Conservation (phyloP, 345 rosid species). For the Eucalyptus dawsonii region DNA sequence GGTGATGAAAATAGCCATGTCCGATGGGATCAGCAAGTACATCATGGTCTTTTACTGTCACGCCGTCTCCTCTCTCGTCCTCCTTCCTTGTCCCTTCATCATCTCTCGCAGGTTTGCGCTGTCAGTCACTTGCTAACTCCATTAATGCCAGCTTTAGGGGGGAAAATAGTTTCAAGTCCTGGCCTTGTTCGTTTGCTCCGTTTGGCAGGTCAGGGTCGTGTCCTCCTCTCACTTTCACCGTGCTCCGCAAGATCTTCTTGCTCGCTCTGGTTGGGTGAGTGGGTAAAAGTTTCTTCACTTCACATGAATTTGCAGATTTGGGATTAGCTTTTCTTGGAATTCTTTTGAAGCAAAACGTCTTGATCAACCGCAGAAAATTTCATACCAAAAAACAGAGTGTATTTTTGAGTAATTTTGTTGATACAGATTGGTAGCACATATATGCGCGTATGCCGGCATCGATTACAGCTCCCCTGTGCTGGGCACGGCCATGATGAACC, state of each 20-base stretch:
- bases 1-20: constrained; percentile 37
- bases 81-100: constrained; percentile 28
- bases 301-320: neutral
- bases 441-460: constrained; percentile 24
- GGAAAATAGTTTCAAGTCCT: neutral
- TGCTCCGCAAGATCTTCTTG: constrained; percentile 27
- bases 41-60: constrained; percentile 40
- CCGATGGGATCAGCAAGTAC: constrained; percentile 35
- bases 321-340: neutral
- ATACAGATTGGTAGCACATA: constrained; percentile 9
- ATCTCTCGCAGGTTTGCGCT: constrained; percentile 25
- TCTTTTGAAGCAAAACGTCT: neutral
- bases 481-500: constrained; percentile 39
- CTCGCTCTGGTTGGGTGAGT: constrained; percentile 43
- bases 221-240: constrained; percentile 30
- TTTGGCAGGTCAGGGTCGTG: constrained; percentile 22
- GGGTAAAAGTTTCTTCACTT: neutral
- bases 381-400: neutral
- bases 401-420: neutral
- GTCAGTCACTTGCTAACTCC: neutral
- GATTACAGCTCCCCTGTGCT: constrained; percentile 37
- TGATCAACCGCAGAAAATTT: neutral
- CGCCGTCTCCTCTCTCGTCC: constrained; percentile 37
- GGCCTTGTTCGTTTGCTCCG: neutral
- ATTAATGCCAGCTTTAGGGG: neutral